Evolutionary conservation across 1,284 basidiomycete genomes (phyloP).

Genomic region (Melampsora americana): DNA sequence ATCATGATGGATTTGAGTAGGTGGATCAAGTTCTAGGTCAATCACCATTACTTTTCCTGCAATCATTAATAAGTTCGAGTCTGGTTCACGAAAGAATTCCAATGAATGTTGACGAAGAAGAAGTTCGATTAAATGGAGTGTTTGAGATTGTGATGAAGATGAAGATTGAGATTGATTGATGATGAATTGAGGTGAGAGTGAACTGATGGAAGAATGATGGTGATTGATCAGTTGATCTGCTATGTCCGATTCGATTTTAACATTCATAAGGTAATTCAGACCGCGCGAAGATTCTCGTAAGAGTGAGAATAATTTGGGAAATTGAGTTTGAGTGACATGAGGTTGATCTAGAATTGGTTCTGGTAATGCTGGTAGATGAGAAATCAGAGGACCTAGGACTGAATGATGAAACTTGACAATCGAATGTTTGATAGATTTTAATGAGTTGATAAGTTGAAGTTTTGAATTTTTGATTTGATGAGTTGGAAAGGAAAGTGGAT

Average conservation of each 20-base stretch:
- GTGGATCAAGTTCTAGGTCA: conserved; percentile 26
- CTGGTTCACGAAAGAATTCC: conserved; percentile 28
- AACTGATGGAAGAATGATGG: conserved; percentile 1
- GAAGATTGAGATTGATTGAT: background rate
- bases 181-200: conserved; percentile 22
- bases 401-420: conserved; percentile 1
- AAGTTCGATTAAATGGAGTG: conserved; percentile 10
- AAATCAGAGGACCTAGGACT: background rate
- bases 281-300: conserved; percentile 19
- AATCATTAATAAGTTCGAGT: conserved; percentile 36
- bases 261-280: conserved; percentile 25
- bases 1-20: background rate
- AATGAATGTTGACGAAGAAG: conserved; percentile 2
- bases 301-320: conserved; percentile 22
- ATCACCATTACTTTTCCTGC: conserved; percentile 42
- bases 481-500: conserved; percentile 8
- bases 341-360: background rate
- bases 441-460: background rate
- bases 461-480: background rate
- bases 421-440: conserved; percentile 9
- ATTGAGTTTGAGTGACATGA: background rate
- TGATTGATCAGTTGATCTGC: background rate
- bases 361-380: no score
- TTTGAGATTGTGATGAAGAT: background rate
- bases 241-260: no score